A percentile compares a stretch with the other conserved stretches of the same genome.
Evolutionary conservation across 768 basidiomycete genomes (phyloP).

Genomic region (Crassisporium funariophilum): DNA sequence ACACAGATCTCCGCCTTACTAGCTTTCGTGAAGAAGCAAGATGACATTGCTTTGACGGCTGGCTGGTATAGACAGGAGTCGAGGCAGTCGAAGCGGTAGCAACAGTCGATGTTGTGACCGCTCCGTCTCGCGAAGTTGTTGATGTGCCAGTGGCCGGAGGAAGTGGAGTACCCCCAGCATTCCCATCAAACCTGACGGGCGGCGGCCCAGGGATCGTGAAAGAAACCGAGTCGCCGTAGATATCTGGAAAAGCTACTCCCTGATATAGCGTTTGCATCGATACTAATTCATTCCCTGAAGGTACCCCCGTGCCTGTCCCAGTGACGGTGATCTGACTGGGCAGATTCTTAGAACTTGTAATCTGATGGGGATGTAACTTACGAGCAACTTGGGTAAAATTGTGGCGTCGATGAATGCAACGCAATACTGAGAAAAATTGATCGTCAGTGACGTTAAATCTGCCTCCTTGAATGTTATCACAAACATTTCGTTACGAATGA

Average conservation of each 20-base stretch:
- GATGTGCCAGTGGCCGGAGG: constrained; percentile 14
- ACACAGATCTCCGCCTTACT: constrained; percentile 15
- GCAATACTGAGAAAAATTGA: constrained; percentile 36
- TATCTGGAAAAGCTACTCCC: constrained; percentile 37
- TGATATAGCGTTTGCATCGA: constrained; percentile 37
- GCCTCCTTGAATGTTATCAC: constrained; percentile 12
- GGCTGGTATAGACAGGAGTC: constrained; percentile 16
- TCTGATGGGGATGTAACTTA: constrained; percentile 29
- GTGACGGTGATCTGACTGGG: constrained; percentile 38
- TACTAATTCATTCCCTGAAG: constrained; percentile 35
- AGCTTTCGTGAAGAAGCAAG: constrained; percentile 21
- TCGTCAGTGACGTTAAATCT: constrained; percentile 9
- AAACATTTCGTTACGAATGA: constrained; percentile 52
- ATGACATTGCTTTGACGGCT: constrained; percentile 25
- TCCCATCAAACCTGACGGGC: constrained; percentile 31
- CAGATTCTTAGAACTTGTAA: constrained; percentile 5
- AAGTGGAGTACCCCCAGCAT: constrained; percentile 17
- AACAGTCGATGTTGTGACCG: constrained; percentile 6
- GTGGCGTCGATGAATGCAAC: constrained; percentile 44
- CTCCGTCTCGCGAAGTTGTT: constrained; percentile 6
- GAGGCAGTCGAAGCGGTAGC: constrained; percentile 1
- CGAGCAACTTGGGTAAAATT: constrained; percentile 54
- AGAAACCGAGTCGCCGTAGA: constrained; percentile 33
- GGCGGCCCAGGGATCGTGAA: constrained; percentile 41
- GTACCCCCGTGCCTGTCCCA: constrained; percentile 37